phyloP scores from a whole-genome alignment of 176 grass and related monocot species.

The Zea mays region DNA sequence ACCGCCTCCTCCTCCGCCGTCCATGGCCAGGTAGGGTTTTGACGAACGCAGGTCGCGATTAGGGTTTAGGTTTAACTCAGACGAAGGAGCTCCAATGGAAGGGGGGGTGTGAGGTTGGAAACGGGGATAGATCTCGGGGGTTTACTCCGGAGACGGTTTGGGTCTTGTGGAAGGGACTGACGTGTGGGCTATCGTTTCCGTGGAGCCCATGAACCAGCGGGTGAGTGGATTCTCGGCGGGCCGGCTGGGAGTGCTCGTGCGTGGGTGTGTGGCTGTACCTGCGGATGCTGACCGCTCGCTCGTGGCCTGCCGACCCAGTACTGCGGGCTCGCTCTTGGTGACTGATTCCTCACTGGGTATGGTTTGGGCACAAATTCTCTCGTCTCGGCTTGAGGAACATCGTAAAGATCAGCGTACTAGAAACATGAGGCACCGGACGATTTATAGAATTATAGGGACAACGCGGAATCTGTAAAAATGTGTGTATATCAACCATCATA shows the following conservation, averaged over 20 bases:
- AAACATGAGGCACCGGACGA: too few relatives aligned
- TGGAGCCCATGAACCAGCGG: background rate
- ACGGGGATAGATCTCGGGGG: constrained; percentile 53
- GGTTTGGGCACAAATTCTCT: background rate
- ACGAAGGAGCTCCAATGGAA: constrained; percentile 21
- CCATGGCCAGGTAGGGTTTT: constrained; percentile 60
- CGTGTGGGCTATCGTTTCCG: rapidly evolving
- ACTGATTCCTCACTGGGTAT: constrained; percentile 19
- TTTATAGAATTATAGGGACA: too few relatives aligned
- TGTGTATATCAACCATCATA: too few relatives aligned
- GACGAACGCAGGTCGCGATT: constrained; percentile 36
- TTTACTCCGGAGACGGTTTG: constrained; percentile 20
- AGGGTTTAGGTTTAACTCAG: constrained; percentile 63
- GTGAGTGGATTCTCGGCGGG: background rate
- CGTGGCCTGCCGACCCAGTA: constrained; percentile 34
- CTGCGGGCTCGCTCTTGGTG: background rate
- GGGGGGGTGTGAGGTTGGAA: constrained; percentile 38
- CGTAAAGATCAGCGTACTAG: background rate
- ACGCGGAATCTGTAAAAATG: too few relatives aligned
- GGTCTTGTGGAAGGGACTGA: background rate
- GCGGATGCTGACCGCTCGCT: constrained; percentile 37
- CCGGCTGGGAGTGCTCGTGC: background rate
- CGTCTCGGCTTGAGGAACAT: constrained; percentile 8
- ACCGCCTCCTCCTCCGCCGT: constrained; percentile 41
- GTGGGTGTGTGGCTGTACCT: constrained; percentile 22